Evolutionary conservation across 2,329 filamentous ascomycete species (phyloP).

Genomic region (Fusarium secorum): DNA sequence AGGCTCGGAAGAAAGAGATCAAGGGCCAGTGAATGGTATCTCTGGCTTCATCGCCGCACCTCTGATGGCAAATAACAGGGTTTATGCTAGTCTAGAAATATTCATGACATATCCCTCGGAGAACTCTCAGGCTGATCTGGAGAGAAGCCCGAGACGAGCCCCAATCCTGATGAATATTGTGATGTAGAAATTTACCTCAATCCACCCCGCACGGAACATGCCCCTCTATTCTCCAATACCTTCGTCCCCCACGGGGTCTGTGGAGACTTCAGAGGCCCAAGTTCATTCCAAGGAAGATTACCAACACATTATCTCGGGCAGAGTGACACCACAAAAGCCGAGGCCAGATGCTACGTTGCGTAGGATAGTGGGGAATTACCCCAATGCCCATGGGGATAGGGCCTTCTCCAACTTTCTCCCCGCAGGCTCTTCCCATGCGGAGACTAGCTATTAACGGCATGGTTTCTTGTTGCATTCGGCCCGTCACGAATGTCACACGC

Average conservation of each 20-base stretch:
- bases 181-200: not conserved
- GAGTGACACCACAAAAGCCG: not conserved
- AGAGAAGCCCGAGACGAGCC: conserved; percentile 3
- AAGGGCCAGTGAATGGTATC: not conserved
- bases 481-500: not conserved
- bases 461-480: conserved; percentile 4
- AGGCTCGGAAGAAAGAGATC: conserved; percentile 1
- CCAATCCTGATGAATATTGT: not conserved
- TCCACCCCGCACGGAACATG: conserved; percentile 6
- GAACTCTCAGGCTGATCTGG: not conserved
- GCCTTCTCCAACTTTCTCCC: conserved; percentile 13
- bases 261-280: not conserved
- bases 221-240: conserved; percentile 8
- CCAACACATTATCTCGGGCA: not conserved
- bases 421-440: not conserved
- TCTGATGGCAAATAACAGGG: not conserved
- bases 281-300: not conserved
- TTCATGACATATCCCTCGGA: not conserved
- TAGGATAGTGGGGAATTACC: not conserved
- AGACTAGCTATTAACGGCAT: not conserved
- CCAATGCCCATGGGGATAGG: conserved; percentile 6
- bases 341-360: conserved; percentile 4
- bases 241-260: conserved; percentile 1
- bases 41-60: not conserved
- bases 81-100: not conserved